These are phyloP conservation scores for Lipomyces mesembrius DNA, from an alignment of 805 yeast genomes.

Conservation along the genomic window DNA sequence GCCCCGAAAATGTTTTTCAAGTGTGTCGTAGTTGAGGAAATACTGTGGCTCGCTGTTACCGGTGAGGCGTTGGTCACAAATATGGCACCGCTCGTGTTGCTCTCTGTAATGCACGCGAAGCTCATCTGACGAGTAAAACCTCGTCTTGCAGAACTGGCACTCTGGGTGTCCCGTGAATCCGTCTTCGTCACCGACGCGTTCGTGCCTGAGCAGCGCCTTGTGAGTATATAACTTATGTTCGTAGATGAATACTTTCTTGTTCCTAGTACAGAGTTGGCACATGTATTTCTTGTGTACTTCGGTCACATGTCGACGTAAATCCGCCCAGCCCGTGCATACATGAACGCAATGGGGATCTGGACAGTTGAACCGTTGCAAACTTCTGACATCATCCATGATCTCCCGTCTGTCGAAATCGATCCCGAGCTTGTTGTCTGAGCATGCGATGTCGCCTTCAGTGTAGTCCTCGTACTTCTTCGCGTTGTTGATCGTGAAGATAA, in stretches of 20 bases:
- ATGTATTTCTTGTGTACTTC: constrained; percentile 63
- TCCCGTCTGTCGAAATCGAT: constrained; percentile 62
- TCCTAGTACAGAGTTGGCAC: constrained; percentile 78
- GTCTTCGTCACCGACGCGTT: constrained; percentile 64
- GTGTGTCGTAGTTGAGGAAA: constrained; percentile 73
- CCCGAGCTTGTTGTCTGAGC: constrained; percentile 54
- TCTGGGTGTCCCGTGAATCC: constrained; percentile 90
- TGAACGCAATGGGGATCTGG: constrained; percentile 51
- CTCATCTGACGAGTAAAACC: constrained; percentile 90
- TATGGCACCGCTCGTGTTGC: constrained; percentile 83
- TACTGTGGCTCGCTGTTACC: constrained; percentile 62
- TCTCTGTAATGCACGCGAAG: constrained; percentile 79
- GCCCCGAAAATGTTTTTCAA: constrained; percentile 72
- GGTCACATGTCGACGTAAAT: constrained; percentile 67
- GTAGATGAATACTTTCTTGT: constrained; percentile 73
- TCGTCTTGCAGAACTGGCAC: constrained; percentile 77
- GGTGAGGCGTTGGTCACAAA: constrained; percentile 75
- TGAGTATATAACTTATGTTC: constrained; percentile 69
- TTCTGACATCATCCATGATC: constrained; percentile 56
- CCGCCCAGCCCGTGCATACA: constrained; percentile 57
- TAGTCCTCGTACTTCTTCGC: constrained; percentile 50
- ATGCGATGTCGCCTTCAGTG: constrained; percentile 44
- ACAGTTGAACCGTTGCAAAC: constrained; percentile 62
- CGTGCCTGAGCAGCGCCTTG: constrained; percentile 70
- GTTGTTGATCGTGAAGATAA: constrained; percentile 60